Conservation (phyloP, 257 asterid species). For the Nicotiana sylvestris region DNA sequence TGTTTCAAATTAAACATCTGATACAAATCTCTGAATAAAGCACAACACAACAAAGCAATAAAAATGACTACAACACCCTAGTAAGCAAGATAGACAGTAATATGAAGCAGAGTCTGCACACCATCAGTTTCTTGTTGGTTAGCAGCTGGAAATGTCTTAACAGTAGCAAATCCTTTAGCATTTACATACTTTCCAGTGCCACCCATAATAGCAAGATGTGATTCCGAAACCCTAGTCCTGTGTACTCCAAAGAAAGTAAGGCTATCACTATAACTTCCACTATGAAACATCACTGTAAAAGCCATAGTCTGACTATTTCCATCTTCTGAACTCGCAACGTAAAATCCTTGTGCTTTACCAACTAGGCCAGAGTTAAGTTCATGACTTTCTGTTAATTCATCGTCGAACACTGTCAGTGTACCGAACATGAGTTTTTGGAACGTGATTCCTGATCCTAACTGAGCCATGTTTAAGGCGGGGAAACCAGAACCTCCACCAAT, state of each 20-base stretch:
- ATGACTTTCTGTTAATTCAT: constrained; percentile 72
- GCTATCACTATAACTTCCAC: constrained; percentile 68
- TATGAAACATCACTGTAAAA: constrained; percentile 64
- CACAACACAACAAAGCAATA: not conserved
- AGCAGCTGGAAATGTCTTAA: constrained; percentile 48
- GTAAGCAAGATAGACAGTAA: constrained; percentile 64
- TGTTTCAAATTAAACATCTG: not conserved
- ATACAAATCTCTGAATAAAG: not conserved
- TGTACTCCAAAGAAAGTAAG: constrained; percentile 73
- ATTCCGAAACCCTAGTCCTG: constrained; percentile 56
- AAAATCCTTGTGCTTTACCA: constrained; percentile 87
- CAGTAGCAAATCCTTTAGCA: constrained; percentile 66
- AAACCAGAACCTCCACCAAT: constrained; percentile 65
- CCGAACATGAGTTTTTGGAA: constrained; percentile 91
- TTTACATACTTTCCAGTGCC: constrained; percentile 84
- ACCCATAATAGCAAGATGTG: constrained; percentile 83
- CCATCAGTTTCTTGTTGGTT: constrained; percentile 70
- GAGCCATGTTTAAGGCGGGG: constrained; percentile 61
- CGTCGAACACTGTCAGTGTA: constrained; percentile 74
- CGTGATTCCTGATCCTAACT: constrained; percentile 55
- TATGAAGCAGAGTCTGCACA: constrained; percentile 63
- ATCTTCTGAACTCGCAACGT: constrained; percentile 67
- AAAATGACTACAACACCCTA: constrained; percentile 2
- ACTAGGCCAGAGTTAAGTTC: constrained; percentile 63
- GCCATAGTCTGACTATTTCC: constrained; percentile 84